A percentile compares a stretch with the other conserved stretches of the same genome.
Conservation (phyloP, 176 grass and related monocot genomes). For the Paspalum vaginatum region DNA sequence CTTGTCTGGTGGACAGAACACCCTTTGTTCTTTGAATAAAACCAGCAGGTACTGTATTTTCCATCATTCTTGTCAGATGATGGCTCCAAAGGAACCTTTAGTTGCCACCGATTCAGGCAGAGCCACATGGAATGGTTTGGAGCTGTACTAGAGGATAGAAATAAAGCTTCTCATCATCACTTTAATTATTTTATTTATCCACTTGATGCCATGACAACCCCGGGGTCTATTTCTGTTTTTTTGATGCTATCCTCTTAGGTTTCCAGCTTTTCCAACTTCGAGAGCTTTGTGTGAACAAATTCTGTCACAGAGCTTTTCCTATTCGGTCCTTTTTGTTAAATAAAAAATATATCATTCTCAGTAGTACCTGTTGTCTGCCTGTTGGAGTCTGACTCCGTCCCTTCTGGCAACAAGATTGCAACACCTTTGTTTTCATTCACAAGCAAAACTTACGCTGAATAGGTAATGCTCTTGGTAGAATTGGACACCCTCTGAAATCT, state of each 20-base stretch:
- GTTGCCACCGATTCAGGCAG: constrained; percentile 31
- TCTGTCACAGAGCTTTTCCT: constrained; percentile 8
- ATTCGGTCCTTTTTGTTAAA: neutral
- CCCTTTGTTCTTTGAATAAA: constrained; percentile 28
- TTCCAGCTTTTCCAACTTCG: neutral
- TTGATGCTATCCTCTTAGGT: neutral
- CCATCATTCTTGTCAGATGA: constrained; percentile 34
- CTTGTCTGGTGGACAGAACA: neutral
- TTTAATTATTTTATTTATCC: constrained; percentile 26
- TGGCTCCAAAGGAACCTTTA: constrained; percentile 30
- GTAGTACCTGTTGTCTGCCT: neutral
- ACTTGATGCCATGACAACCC: constrained; percentile 16
- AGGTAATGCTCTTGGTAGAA: neutral
- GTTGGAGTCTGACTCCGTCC: constrained; percentile 24
- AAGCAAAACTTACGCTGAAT: neutral
- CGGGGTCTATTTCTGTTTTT: neutral
- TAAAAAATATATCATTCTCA: neutral
- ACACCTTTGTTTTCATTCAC: neutral
- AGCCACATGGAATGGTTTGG: constrained; percentile 29
- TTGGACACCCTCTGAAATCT: neutral
- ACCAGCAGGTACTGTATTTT: constrained; percentile 6
- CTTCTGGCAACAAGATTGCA: constrained; percentile 8
- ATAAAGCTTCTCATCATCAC: constrained; percentile 13
- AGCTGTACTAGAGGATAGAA: constrained; percentile 27
- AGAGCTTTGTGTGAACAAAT: neutral